Percentiles rank a stretch among this genome's conserved stretches.
phyloP scores from a whole-genome alignment of 208 protist genomes.

The Trichomonas tenax region DNA sequence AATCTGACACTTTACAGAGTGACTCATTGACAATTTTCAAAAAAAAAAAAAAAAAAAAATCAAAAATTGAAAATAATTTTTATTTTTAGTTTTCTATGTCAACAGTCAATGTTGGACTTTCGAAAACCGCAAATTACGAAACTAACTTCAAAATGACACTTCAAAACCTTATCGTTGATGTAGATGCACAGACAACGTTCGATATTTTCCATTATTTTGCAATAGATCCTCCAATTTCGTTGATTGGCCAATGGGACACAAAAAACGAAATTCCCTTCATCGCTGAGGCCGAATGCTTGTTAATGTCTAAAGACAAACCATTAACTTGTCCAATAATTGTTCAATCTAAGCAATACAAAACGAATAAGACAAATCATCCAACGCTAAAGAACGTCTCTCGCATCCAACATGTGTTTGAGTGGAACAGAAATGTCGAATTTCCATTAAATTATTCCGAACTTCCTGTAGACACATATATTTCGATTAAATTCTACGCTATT shows the following conservation, averaged over 20 bases:
- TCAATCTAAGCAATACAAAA: background rate
- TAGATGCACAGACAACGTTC: background rate
- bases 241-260: background rate
- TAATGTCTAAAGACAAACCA: background rate
- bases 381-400: background rate
- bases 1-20: too few relatives aligned
- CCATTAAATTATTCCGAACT: slow-evolving; percentile 9
- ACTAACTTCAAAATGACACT: background rate
- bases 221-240: background rate
- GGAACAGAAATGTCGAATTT: background rate
- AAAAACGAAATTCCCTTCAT: background rate
- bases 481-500: background rate
- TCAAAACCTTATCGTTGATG: background rate
- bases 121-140: background rate
- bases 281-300: background rate
- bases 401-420: background rate
- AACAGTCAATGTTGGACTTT: background rate
- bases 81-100: too few relatives aligned
- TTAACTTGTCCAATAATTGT: background rate
- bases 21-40: too few relatives aligned
- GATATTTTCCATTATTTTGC: background rate
- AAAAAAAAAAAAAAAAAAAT: too few relatives aligned
- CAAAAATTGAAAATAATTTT: too few relatives aligned
- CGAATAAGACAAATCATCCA: background rate
- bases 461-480: background rate